Base-by-base conservation (phyloP, 2,329 filamentous ascomycete genomes). In the Cladosporium austrohemisphaericum region DNA sequence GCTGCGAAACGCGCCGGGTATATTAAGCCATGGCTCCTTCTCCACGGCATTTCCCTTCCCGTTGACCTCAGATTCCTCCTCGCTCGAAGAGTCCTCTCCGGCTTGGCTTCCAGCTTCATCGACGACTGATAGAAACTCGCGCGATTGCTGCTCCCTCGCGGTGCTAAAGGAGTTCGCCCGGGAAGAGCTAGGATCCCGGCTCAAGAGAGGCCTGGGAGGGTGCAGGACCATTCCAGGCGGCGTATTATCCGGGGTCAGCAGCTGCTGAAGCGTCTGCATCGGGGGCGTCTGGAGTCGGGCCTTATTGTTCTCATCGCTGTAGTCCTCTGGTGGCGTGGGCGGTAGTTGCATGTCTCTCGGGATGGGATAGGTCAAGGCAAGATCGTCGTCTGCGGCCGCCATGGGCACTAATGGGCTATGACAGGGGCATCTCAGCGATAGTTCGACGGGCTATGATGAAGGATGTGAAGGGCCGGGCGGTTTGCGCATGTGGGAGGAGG, bases 121-220 rank as follows among this genome's bases (percentile, higher is more conserved):
- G 5, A 18, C 33, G 5, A 22, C 18, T 8, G 13, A 23, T 25
- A 47, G 14, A 20, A 47, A 47, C 44, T 47, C 44, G 23, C n/a
- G 23, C 35, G 50, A 52, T 13, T 16, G 26, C 20, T 49, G 28
- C 28, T 52, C 50, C 16, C 43, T 41, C 25, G 50, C 50, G 16
- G 50, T 52, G 31, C 29, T 26, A 20, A 52, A 52, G 6, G 37
- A 41, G 22, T 50, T 36, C 23, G 47, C 47, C 26, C 47, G 19
- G 13, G n/a, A n/a, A n/a, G 47, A 50, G 23, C 32, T 43, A 7
- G 18, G 8, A 20, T 50, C 47, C 9, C 29, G 32, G 32, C 31
- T 22, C 37, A 50, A 31, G 16, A 43, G 23, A 31, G 47, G 44
- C 44, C 44, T 37, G 29, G 41, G 41, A 35, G 41, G 41, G 16